phyloP scores from a whole-genome alignment of 345 rosid genomes.

The Corchorus capsularis region DNA sequence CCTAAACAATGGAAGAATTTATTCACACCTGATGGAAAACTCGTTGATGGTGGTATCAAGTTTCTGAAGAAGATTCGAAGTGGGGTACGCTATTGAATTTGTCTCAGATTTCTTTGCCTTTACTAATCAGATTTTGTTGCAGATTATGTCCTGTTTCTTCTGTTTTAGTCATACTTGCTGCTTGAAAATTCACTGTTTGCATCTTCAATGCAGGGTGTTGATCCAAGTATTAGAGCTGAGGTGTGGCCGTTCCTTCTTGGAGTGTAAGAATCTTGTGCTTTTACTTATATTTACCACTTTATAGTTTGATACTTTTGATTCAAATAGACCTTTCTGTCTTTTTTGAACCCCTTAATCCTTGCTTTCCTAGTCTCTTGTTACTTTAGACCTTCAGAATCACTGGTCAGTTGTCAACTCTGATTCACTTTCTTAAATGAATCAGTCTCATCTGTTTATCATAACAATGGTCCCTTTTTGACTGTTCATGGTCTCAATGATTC shows the following conservation, averaged over 20 bases:
- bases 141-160: neutral
- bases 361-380: constrained; percentile 9
- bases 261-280: constrained; percentile 58
- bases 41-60: constrained; percentile 77
- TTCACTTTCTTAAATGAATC: constrained; percentile 5
- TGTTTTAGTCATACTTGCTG: constrained; percentile 19
- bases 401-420: neutral
- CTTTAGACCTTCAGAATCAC: neutral
- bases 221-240: constrained; percentile 85
- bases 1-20: constrained; percentile 76
- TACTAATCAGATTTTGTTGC: constrained; percentile 7
- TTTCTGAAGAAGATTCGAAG: constrained; percentile 90
- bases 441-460: neutral
- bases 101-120: neutral
- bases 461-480: neutral
- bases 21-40: constrained; percentile 72
- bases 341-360: neutral
- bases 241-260: constrained; percentile 99
- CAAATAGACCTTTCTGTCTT: constrained; percentile 1
- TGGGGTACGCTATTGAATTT: constrained; percentile 63
- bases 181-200: constrained; percentile 10
- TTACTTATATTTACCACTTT: neutral
- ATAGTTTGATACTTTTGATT: constrained; percentile 2
- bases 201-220: constrained; percentile 64
- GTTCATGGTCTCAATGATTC: neutral